These are phyloP conservation scores for Gyrodon lividus DNA, from an alignment of 768 basidiomycete genomes.

Conservation along the genomic window DNA sequence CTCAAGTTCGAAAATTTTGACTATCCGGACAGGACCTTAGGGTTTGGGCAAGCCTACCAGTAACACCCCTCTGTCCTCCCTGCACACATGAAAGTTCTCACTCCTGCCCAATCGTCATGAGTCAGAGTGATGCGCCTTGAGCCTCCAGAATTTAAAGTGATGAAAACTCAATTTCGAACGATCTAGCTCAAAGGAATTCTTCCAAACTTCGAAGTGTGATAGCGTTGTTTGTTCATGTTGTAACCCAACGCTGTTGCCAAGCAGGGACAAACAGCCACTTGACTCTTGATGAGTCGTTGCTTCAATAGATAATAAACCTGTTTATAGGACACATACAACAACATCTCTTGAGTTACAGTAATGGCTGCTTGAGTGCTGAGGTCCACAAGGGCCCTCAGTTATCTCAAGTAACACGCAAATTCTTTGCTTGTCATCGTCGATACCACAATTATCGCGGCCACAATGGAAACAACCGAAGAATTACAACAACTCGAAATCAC, in stretches of 20 bases:
- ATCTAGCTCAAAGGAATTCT: too few species aligned
- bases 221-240: constrained; percentile 24
- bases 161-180: too few species aligned
- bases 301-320: constrained; percentile 1
- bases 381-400: constrained; percentile 61
- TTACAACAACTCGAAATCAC: constrained; percentile 69
- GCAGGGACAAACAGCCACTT: constrained; percentile 16
- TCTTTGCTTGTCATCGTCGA: constrained; percentile 23
- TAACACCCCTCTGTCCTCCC: too few species aligned
- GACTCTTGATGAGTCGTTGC: constrained; percentile 13
- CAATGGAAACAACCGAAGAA: constrained; percentile 76
- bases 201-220: too few species aligned
- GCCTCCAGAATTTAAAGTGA: too few species aligned
- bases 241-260: constrained; percentile 12
- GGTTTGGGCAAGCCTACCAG: too few species aligned
- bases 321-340: constrained; percentile 4
- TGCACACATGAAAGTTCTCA: too few species aligned
- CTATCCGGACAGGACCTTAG: too few species aligned
- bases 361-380: constrained; percentile 80
- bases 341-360: constrained; percentile 21
- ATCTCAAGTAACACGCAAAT: constrained; percentile 49
- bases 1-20: too few species aligned
- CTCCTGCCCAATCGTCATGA: too few species aligned
- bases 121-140: too few species aligned
- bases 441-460: constrained; percentile 8